A percentile compares a stretch with the other conserved stretches of the same genome.
Evolutionary conservation across 257 asterid species (phyloP).

Genomic region (Lycium barbarum): DNA sequence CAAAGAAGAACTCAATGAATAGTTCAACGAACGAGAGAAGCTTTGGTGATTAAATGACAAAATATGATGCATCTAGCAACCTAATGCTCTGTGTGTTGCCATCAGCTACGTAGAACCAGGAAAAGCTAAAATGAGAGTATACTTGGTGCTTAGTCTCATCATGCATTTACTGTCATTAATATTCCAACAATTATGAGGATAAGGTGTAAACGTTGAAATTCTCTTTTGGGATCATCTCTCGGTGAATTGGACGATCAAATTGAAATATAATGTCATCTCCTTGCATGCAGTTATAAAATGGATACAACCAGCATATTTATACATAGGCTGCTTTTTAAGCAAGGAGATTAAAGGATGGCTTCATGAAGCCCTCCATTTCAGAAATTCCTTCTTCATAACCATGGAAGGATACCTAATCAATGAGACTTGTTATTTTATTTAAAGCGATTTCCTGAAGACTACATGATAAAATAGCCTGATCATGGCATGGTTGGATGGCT

Average conservation of each 20-base stretch:
- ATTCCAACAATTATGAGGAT: neutral
- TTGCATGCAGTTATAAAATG: constrained; percentile 12
- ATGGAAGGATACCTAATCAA: neutral
- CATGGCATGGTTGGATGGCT: constrained; percentile 1
- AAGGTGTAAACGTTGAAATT: neutral
- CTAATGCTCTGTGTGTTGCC: neutral
- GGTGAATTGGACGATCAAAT: neutral
- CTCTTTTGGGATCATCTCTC: neutral
- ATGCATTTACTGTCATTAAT: neutral
- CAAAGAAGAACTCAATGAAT: neutral
- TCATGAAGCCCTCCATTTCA: neutral
- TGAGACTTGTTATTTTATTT: neutral
- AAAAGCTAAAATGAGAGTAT: constrained; percentile 2
- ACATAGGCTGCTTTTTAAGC: neutral
- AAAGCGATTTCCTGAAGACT: neutral
- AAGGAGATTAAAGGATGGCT: neutral
- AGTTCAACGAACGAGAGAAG: constrained; percentile 12
- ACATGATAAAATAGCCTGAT: neutral
- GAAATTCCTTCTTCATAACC: neutral
- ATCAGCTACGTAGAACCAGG: neutral
- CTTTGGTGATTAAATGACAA: neutral
- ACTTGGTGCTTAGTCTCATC: neutral
- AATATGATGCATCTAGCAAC: neutral
- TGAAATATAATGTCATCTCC: constrained; percentile 1
- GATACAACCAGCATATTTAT: neutral